Conservation (phyloP, 768 basidiomycete genomes). For the Russula virescens region DNA sequence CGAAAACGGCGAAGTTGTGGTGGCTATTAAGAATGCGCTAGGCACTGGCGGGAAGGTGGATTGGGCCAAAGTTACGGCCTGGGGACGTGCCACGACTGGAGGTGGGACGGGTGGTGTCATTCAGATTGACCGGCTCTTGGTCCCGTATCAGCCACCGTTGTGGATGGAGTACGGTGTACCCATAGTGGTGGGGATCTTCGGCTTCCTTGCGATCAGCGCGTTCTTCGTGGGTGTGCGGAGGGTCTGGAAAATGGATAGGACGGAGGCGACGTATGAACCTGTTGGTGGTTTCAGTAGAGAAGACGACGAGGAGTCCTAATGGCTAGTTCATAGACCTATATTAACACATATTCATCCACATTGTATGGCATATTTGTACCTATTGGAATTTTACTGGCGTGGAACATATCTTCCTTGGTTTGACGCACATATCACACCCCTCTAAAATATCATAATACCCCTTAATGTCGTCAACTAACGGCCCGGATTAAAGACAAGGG, state of each 20-base stretch:
- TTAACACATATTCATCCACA: slow-evolving; percentile 4
- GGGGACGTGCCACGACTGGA: slow-evolving; percentile 73
- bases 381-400: neutral
- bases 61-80: slow-evolving; percentile 59
- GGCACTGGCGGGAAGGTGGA: slow-evolving; percentile 57
- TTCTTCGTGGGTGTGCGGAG: slow-evolving; percentile 70
- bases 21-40: slow-evolving; percentile 69
- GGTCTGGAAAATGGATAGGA: slow-evolving; percentile 69
- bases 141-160: slow-evolving; percentile 86
- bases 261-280: slow-evolving; percentile 87
- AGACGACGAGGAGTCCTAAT: slow-evolving; percentile 38
- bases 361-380: slow-evolving; percentile 4
- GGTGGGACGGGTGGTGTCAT: slow-evolving; percentile 82
- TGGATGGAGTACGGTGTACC: slow-evolving; percentile 74
- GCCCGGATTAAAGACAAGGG: too few species aligned
- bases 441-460: too few species aligned
- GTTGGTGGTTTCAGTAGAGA: slow-evolving; percentile 70
- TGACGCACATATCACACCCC: too few species aligned
- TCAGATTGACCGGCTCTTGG: slow-evolving; percentile 74
- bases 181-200: slow-evolving; percentile 51
- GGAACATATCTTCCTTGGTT: too few species aligned
- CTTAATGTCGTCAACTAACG: too few species aligned
- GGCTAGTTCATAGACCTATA: slow-evolving; percentile 11
- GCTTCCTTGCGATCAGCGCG: slow-evolving; percentile 52
- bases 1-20: slow-evolving; percentile 44